Conservation (phyloP, 2,329 filamentous ascomycete species). For the Byssoonygena ceratinophila region DNA sequence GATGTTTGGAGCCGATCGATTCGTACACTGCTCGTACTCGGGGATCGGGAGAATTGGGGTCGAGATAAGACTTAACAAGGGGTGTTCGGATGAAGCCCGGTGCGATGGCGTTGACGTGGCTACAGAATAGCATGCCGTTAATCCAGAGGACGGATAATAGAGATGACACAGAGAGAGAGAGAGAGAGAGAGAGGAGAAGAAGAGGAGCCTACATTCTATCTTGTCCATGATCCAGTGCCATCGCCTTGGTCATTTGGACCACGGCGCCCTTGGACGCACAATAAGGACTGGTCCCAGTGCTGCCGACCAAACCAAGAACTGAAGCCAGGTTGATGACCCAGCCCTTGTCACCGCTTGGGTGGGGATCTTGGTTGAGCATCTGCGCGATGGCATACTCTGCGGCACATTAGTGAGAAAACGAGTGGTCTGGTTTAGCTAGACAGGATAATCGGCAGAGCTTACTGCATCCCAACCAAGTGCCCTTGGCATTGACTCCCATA, state of each 20-base stretch:
- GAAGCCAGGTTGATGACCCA: constrained; percentile 31
- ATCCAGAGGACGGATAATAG: too few species aligned
- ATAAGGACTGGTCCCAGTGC: constrained; percentile 28
- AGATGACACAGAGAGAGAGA: background rate
- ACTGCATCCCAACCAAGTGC: constrained; percentile 35
- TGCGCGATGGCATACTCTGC: constrained; percentile 29
- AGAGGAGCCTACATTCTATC: constrained; percentile 30
- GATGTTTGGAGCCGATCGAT: constrained; percentile 18
- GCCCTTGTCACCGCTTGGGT: constrained; percentile 26
- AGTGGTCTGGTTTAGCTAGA: too few species aligned
- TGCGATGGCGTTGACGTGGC: constrained; percentile 45
- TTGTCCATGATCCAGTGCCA: constrained; percentile 42
- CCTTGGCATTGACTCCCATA: constrained; percentile 31
- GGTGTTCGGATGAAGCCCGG: constrained; percentile 38
- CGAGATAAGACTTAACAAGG: constrained; percentile 16
- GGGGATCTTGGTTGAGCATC: constrained; percentile 33
- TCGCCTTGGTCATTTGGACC: constrained; percentile 39
- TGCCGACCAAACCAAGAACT: constrained; percentile 24
- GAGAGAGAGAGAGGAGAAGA: background rate
- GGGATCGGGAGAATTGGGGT: constrained; percentile 10
- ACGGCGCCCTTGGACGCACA: constrained; percentile 43
- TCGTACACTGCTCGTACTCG: constrained; percentile 13
- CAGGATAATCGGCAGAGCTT: too few species aligned
- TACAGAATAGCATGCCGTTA: background rate
- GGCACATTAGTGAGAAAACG: too few species aligned